These are phyloP conservation scores for Pholiota conissans DNA, from an alignment of 768 basidiomycete genomes.

Conservation along the genomic window DNA sequence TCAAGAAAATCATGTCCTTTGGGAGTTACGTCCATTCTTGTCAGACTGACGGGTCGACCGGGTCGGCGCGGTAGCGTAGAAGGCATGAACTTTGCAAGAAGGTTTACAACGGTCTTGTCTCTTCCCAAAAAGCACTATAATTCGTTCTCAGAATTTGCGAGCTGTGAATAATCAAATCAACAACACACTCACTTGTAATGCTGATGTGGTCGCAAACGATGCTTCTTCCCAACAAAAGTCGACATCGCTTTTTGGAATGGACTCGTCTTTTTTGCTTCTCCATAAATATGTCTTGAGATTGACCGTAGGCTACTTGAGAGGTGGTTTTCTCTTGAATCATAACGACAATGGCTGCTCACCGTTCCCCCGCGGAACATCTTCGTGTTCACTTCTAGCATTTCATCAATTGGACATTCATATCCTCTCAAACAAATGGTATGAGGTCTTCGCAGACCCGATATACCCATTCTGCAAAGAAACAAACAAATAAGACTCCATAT, in stretches of 20 bases:
- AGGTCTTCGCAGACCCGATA: conserved; percentile 22
- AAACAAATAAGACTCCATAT: neutral
- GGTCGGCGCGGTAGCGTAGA: conserved; percentile 32
- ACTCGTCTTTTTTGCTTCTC: conserved; percentile 12
- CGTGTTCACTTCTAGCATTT: conserved; percentile 31
- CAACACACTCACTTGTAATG: conserved; percentile 3
- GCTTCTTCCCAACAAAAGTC: conserved; percentile 18
- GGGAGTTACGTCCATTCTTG: conserved; percentile 38
- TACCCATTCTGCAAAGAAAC: conserved; percentile 28
- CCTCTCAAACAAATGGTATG: conserved; percentile 35
- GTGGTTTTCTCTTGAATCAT: neutral
- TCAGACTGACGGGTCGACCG: conserved; percentile 31
- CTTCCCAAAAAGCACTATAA: conserved; percentile 41
- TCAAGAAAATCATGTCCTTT: conserved; percentile 40
- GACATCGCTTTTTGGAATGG: conserved; percentile 4
- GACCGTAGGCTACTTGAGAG: neutral
- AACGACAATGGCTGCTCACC: conserved; percentile 1
- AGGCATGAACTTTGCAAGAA: conserved; percentile 40
- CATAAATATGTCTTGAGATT: conserved; percentile 17
- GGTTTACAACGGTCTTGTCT: conserved; percentile 30
- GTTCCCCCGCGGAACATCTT: conserved; percentile 35
- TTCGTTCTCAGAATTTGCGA: neutral
- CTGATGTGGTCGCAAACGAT: conserved; percentile 9
- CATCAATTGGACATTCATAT: conserved; percentile 35
- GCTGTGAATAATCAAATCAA: neutral